Conservation (phyloP, 352 stramenopile genomes). For the Plasmopara muralis region DNA sequence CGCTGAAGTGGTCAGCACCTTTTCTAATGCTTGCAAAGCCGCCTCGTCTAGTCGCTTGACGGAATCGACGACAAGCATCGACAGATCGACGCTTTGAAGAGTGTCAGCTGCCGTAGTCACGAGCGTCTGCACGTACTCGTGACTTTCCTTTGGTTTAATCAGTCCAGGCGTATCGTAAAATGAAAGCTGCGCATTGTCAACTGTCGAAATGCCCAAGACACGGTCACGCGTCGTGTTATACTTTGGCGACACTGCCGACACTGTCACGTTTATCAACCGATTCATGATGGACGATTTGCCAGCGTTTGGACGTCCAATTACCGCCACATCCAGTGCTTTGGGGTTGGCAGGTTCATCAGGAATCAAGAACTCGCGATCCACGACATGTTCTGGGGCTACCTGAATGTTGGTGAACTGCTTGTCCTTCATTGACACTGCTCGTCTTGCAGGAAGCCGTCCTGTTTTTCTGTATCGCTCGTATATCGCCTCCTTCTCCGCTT, state of each 20-base stretch:
- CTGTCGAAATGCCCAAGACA: conserved; percentile 70
- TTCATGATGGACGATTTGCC: conserved; percentile 87
- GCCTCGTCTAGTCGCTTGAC: conserved; percentile 78
- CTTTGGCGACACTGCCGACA: conserved; percentile 82
- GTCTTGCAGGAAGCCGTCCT: conserved; percentile 22
- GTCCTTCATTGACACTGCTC: conserved; percentile 38
- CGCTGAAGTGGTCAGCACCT: conserved; percentile 72
- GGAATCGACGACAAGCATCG: conserved; percentile 78
- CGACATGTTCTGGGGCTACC: conserved; percentile 49
- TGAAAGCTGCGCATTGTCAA: conserved; percentile 64
- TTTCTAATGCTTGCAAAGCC: conserved; percentile 68
- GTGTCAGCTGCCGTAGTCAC: conserved; percentile 75
- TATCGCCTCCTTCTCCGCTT: conserved; percentile 14
- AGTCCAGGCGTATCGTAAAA: conserved; percentile 85
- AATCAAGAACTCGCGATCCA: conserved; percentile 66
- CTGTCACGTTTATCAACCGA: conserved; percentile 62
- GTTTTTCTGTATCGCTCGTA: conserved; percentile 12
- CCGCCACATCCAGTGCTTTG: conserved; percentile 63
- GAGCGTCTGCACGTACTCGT: conserved; percentile 76
- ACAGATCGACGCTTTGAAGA: conserved; percentile 76
- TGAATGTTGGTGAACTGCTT: conserved; percentile 73
- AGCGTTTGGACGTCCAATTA: conserved; percentile 82
- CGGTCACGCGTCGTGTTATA: conserved; percentile 85
- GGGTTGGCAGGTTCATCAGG: conserved; percentile 63
- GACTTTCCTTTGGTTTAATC: conserved; percentile 82